These are phyloP conservation scores for Fraxinus ornus DNA, from an alignment of 305 asterid genomes.

Conservation along the genomic window DNA sequence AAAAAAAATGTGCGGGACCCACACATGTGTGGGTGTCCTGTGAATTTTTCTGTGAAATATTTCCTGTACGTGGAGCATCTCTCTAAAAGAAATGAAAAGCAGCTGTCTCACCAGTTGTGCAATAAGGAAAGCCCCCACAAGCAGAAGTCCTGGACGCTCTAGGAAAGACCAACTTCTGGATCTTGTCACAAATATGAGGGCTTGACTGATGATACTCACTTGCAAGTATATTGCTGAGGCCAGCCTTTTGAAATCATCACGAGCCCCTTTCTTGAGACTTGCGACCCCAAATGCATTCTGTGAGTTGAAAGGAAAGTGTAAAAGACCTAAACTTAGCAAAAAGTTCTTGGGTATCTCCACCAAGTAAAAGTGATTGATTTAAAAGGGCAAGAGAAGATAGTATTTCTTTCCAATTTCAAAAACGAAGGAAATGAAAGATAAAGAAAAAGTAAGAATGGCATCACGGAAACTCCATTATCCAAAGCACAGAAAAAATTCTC, in stretches of 20 bases:
- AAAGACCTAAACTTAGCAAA: neutral
- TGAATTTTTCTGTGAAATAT: too few relatives aligned
- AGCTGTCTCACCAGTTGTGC: conserved; percentile 55
- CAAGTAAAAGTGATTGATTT: neutral
- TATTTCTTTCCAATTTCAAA: neutral
- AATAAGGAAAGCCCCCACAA: conserved; percentile 47
- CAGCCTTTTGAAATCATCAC: conserved; percentile 41
- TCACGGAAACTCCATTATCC: neutral
- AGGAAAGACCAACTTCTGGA: conserved; percentile 66
- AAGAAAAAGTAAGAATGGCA: neutral
- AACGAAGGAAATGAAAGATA: neutral
- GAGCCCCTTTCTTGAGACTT: conserved; percentile 43
- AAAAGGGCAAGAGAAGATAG: neutral
- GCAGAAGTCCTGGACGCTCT: conserved; percentile 76
- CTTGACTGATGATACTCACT: conserved; percentile 76
- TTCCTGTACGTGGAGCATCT: too few relatives aligned
- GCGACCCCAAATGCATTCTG: conserved; percentile 59
- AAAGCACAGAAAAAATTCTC: neutral
- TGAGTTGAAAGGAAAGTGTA: conserved; percentile 14
- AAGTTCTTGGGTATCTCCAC: neutral
- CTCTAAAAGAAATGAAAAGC: neutral
- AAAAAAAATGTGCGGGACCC: too few relatives aligned
- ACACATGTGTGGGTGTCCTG: too few relatives aligned
- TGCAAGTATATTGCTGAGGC: conserved; percentile 79
- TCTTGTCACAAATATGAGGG: conserved; percentile 69